Conservation (phyloP, 805 yeast species). For the Yamadazyma laniorum region DNA sequence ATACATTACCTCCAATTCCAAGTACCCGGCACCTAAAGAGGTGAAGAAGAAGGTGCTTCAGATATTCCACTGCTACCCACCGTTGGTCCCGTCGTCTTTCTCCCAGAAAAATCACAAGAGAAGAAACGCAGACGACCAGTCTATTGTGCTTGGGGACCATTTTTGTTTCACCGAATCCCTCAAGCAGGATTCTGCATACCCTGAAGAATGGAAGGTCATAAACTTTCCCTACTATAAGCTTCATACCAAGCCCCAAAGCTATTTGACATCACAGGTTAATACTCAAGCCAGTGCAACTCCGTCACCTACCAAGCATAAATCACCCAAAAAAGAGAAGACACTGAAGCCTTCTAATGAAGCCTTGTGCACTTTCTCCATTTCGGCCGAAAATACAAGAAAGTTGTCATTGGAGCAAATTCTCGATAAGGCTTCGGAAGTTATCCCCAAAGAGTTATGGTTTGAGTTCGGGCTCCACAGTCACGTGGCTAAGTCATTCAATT, state of each 20-base stretch:
- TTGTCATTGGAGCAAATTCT: conserved; percentile 59
- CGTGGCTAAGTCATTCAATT: conserved; percentile 70
- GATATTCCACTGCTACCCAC: conserved; percentile 57
- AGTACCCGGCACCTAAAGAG: conserved; percentile 43
- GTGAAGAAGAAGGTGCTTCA: conserved; percentile 48
- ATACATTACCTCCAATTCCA: conserved; percentile 46
- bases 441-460: conserved; percentile 65
- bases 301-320: conserved; percentile 15
- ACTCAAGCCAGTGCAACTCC: conserved; percentile 2
- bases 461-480: conserved; percentile 61
- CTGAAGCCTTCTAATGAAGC: conserved; percentile 35
- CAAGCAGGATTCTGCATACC: conserved; percentile 6
- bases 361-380: conserved; percentile 47
- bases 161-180: conserved; percentile 44
- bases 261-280: conserved; percentile 6
- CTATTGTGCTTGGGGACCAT: conserved; percentile 36
- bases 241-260: conserved; percentile 49
- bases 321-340: conserved; percentile 1
- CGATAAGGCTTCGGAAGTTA: conserved; percentile 53
- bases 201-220: conserved; percentile 13
- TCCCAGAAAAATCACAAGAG: not conserved
- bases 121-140: conserved; percentile 2
- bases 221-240: conserved; percentile 32
- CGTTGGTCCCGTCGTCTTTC: conserved; percentile 33
- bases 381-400: conserved; percentile 57